Evolutionary conservation across 495 filamentous ascomycete species (phyloP).

Genomic region (Cairneyella variabilis): DNA sequence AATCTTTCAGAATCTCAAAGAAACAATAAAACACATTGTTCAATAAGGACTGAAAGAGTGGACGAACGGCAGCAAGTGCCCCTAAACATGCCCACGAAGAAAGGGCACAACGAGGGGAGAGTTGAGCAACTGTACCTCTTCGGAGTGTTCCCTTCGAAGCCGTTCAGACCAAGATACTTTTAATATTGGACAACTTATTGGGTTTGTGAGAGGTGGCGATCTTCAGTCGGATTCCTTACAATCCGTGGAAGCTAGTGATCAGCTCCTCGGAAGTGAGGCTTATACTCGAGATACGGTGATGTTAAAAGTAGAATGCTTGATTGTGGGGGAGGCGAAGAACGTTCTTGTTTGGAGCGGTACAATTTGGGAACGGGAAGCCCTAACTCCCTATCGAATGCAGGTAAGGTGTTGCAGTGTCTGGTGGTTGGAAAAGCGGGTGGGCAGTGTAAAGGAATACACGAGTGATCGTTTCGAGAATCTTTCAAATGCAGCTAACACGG

Average conservation of each 20-base stretch:
- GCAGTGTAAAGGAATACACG: no score
- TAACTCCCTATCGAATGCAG: no score
- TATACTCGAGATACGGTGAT: no score
- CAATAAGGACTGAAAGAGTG: no score
- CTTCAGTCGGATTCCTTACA: background rate
- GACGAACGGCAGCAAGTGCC: background rate
- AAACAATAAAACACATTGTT: no score
- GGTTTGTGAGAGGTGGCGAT: background rate
- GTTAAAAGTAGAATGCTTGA: background rate
- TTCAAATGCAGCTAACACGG: background rate
- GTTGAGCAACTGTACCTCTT: background rate
- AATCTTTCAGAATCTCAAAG: no score
- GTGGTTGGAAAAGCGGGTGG: no score
- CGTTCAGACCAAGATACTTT: no score
- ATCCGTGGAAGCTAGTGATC: background rate
- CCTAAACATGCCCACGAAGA: background rate
- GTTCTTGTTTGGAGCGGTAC: background rate
- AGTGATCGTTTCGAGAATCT: no score
- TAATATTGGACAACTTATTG: background rate
- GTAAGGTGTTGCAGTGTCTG: no score
- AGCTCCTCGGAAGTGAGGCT: background rate
- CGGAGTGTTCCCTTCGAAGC: background rate
- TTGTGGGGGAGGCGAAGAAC: conserved; percentile 8
- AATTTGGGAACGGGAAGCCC: background rate
- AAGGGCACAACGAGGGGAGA: background rate